Percentiles rank a stretch among this genome's conserved stretches.
phyloP scores from a whole-genome alignment of 805 yeast genomes.

The Candida koratica region DNA sequence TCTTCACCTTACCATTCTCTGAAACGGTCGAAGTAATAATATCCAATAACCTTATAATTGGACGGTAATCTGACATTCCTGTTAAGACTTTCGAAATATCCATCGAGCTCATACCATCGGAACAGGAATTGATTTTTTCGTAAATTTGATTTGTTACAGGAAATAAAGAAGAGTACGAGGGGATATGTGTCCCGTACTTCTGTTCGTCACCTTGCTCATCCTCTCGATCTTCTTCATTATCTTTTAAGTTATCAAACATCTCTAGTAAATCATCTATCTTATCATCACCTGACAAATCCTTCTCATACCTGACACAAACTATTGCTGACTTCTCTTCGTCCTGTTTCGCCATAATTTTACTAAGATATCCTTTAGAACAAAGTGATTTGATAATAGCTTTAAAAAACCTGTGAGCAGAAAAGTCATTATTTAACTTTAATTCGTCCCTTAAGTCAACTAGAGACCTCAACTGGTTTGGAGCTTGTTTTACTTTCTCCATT shows the following conservation, averaged over 20 bases:
- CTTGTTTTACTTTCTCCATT: conserved; percentile 48
- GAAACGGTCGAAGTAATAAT: conserved; percentile 38
- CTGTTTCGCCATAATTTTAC: conserved; percentile 46
- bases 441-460: conserved; percentile 60
- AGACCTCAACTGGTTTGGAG: conserved; percentile 59
- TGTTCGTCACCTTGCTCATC: conserved; percentile 19
- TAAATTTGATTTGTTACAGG: conserved; percentile 66
- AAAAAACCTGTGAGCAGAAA: conserved; percentile 42
- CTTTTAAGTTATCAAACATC: conserved; percentile 15
- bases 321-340: background rate
- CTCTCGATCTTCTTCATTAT: conserved; percentile 17
- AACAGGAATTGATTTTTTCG: conserved; percentile 41
- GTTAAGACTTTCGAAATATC: conserved; percentile 46
- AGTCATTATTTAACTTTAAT: conserved; percentile 44
- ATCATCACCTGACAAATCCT: conserved; percentile 44
- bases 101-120: conserved; percentile 58
- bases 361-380: conserved; percentile 42
- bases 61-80: conserved; percentile 53
- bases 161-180: conserved; percentile 48
- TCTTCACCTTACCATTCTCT: conserved; percentile 26
- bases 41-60: conserved; percentile 51
- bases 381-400: conserved; percentile 46
- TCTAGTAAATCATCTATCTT: conserved; percentile 10
- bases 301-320: conserved; percentile 38
- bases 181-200: conserved; percentile 21